Base-by-base conservation (phyloP, 108 stramenopile genomes). In the Parietichytrium sp. region DNA sequence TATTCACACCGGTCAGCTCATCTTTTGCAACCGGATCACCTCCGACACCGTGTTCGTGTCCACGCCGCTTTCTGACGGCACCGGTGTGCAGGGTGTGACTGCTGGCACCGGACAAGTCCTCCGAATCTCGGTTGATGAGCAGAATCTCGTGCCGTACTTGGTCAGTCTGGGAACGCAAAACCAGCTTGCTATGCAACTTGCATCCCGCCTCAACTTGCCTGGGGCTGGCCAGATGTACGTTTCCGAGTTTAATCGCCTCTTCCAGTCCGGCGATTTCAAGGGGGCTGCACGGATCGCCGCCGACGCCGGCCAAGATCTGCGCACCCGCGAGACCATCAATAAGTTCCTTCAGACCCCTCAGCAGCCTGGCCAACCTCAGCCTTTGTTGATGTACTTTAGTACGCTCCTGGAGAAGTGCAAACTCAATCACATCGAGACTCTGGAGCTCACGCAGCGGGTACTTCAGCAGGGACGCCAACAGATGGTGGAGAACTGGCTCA, bases 401-500 rank as follows among this genome's bases (percentile, higher is more conserved):
- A 91, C 94, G 10, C 88, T 99, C 79, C 90, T 98, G 83, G 97
- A 98, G 86, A 89, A 83, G 55, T 96, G 96, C 38, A 92, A 92
- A 80, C 87, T 99, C 48, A 99, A 98, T 85, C 93, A 93, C 81
- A 92, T 95, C 83, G 99, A 99, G 87, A 93, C 94, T 87, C 90
- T 98, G 26, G 98, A 99, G 89, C 93, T 99, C 30, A 96, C 97
- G 54, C 93, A 92, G 81, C 96, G 96, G 18, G 97, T 98, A 27
- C 85, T 99, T 55, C 92, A 92, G 78, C 98, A 98, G 92, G 93
- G 93, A 48, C 92, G 97, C 45, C 89, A 93, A 4, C 94, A 95
- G 81, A 91, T 99, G 47, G 89, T 99, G 88, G 97, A 99, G 91
- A 98, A 98, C 84, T 99, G 99, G 99, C 91, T 99, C 79, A 96